Percentiles rank a stretch among this genome's conserved stretches.
Conservation (phyloP, 176 grass and related monocot genomes). For the Chloris gayana region DNA sequence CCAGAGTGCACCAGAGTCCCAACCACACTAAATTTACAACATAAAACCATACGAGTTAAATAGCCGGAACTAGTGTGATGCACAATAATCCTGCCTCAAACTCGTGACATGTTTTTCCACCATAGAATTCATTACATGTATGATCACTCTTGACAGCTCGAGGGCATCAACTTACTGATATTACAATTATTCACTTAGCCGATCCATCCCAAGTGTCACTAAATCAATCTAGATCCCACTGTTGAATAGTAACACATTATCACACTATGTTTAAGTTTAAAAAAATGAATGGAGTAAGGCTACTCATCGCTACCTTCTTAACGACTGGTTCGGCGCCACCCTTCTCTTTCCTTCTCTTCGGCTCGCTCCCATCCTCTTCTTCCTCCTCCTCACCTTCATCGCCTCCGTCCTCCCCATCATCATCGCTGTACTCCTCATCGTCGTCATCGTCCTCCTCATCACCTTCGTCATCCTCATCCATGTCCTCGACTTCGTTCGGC, state of each 20-base stretch:
- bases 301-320: slow-evolving; percentile 64
- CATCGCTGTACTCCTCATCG: slow-evolving; percentile 38
- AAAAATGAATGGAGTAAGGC: slow-evolving; percentile 7
- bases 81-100: background rate
- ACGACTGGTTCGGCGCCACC: slow-evolving; percentile 47
- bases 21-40: background rate
- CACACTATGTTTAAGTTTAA: background rate
- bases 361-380: slow-evolving; percentile 56
- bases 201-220: slow-evolving; percentile 1
- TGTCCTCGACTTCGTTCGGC: slow-evolving; percentile 42
- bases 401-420: slow-evolving; percentile 32
- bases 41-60: background rate
- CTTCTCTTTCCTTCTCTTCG: slow-evolving; percentile 56
- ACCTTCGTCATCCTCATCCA: slow-evolving; percentile 24
- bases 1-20: background rate
- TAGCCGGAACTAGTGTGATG: background rate
- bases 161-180: background rate
- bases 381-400: slow-evolving; percentile 32
- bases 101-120: background rate
- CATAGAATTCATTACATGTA: background rate
- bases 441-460: slow-evolving; percentile 42
- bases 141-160: slow-evolving; percentile 22
- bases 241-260: background rate
- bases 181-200: background rate
- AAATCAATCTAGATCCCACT: slow-evolving; percentile 23